Evolutionary conservation across 345 rosid species (phyloP).

Genomic region (Populus alba): DNA sequence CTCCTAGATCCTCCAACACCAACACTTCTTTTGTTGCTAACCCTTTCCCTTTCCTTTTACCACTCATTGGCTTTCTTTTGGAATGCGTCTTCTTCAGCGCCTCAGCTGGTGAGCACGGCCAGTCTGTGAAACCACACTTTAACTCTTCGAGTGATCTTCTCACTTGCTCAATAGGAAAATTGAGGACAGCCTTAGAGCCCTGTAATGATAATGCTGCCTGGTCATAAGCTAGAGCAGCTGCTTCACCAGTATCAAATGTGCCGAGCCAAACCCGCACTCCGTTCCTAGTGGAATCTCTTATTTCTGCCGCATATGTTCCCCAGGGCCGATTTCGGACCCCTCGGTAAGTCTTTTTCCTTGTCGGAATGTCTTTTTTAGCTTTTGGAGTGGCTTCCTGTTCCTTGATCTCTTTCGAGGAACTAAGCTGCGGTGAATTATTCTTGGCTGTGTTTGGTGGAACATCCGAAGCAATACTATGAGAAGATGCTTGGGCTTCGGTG

Average conservation of each 20-base stretch:
- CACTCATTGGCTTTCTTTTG: neutral
- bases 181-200: conserved; percentile 56
- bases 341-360: conserved; percentile 44
- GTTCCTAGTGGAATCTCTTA: conserved; percentile 59
- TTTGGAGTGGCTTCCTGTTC: neutral
- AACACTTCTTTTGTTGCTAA: conserved; percentile 27
- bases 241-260: conserved; percentile 67
- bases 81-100: neutral
- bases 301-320: conserved; percentile 80
- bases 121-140: neutral
- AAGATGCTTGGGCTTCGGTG: neutral
- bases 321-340: conserved; percentile 74
- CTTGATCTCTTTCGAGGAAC: neutral
- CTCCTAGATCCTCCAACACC: conserved; percentile 69
- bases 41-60: neutral
- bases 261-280: conserved; percentile 78
- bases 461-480: neutral
- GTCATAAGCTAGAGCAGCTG: conserved; percentile 73
- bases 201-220: conserved; percentile 65
- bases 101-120: neutral
- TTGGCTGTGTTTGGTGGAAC: neutral
- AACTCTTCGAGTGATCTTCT: neutral
- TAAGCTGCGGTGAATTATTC: neutral
- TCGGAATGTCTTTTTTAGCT: neutral
- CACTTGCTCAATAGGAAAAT: conserved; percentile 52